A percentile compares a stretch with the other conserved stretches of the same genome.
Evolutionary conservation across 805 yeast species (phyloP).

Genomic region (Sungouiella thailandica): DNA sequence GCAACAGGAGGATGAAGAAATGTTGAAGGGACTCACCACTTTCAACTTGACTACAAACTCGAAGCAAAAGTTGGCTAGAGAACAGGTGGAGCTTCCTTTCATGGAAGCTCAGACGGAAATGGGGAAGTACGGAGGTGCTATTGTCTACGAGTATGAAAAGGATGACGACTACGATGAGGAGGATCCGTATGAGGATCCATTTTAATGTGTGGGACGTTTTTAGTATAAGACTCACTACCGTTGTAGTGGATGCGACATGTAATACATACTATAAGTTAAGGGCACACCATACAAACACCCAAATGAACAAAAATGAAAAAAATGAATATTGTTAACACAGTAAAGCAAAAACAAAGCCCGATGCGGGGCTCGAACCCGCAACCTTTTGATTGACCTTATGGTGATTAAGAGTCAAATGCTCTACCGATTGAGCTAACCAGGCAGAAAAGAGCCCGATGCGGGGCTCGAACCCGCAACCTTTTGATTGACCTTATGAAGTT

Average conservation of each 20-base stretch:
- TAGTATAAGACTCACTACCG: too few species aligned
- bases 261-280: too few species aligned
- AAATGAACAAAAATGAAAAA: background rate
- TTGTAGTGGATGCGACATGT: too few species aligned
- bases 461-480: slow-evolving; percentile 17
- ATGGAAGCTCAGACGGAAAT: slow-evolving; percentile 77
- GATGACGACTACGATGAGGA: slow-evolving; percentile 98
- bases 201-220: slow-evolving; percentile 45
- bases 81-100: slow-evolving; percentile 86
- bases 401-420: slow-evolving; percentile 17
- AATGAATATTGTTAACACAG: too few species aligned
- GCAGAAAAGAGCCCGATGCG: slow-evolving; percentile 13
- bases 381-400: slow-evolving; percentile 19
- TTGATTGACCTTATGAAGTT: slow-evolving; percentile 12
- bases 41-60: slow-evolving; percentile 75
- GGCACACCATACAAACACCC: too few species aligned
- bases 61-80: slow-evolving; percentile 72
- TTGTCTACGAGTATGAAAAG: slow-evolving; percentile 90
- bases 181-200: slow-evolving; percentile 96
- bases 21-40: slow-evolving; percentile 75
- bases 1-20: slow-evolving; percentile 42
- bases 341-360: slow-evolving; percentile 15
- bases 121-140: slow-evolving; percentile 74
- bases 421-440: slow-evolving; percentile 19
- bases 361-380: slow-evolving; percentile 22